Evolutionary conservation across 495 filamentous ascomycete genomes (phyloP), one percentile per base, ranked within the genome.

Genomic region (Aspergillus asperescens): DNA sequence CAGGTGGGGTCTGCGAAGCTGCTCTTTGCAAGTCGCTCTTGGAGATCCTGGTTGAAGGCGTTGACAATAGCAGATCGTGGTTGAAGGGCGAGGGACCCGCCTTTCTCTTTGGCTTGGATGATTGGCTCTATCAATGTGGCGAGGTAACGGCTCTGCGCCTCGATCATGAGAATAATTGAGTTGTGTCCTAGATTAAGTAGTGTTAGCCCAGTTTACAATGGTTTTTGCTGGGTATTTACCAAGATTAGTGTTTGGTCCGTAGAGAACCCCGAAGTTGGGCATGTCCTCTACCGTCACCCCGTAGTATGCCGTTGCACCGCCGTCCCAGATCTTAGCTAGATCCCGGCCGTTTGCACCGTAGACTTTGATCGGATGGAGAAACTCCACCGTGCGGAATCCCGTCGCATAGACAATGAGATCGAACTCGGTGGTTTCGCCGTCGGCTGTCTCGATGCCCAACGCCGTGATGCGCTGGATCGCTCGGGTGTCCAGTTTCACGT

Each of bases 81-180:
- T 22, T 44, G 49, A 7, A 83, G 53, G 2, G 63, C 51, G 4
- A 82, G 55, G 0, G 63, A 58, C 10, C 64, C 50, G 8, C 76
- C 72, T 3, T 59, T 50, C 3, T 52, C 52, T 31, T 69, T 61
- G 6, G 74, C 72, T 4, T 53, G 62, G 5, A 77, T 59, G 5
- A 80, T 62, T 32, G 63, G 61, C 1, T 47, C 43, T 25, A 82
- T 64, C 34, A 82, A 54, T 0, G 64, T 62, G 50, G 73, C 75
- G 52, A 82, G 64, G 53, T 81, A 83, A 3, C 70, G 64, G 7
- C 69, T 70, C 56, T 83, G 78, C 1, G 77, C 73, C 57, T 84
- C 81, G 50, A 82, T 82, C 78, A 81, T 82, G 24, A 82, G 64
- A 42, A 81, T 76, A 47, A 83, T 79, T 38, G 70, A 74, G 44